Percentiles rank a stretch among this genome's conserved stretches.
Evolutionary conservation across 345 rosid species (phyloP).

Genomic region (Zanthoxylum bungeanum): DNA sequence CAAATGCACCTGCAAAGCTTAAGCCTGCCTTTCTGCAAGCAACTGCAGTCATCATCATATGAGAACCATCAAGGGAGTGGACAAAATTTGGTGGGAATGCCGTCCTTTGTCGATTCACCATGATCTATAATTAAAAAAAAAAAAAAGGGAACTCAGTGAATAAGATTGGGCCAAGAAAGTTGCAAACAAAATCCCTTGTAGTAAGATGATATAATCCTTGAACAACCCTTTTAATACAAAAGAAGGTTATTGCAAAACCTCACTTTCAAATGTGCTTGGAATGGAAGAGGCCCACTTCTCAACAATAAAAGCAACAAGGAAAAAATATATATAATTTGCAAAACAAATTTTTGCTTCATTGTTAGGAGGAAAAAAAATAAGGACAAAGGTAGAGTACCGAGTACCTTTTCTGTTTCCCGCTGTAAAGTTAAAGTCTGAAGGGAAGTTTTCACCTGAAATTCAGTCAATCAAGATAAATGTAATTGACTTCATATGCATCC

Average conservation of each 20-base stretch:
- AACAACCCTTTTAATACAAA: not conserved
- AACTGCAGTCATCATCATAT: conserved; percentile 99
- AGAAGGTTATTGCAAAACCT: not conserved
- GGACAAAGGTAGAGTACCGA: conserved; percentile 37
- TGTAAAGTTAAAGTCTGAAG: conserved; percentile 85
- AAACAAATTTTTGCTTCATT: not conserved
- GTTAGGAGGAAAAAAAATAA: not conserved
- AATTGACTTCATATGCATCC: conserved; percentile 8
- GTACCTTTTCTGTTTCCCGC: conserved; percentile 84
- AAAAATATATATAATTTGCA: not conserved
- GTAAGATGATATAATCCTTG: not conserved
- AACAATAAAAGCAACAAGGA: not conserved
- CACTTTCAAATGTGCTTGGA: not conserved
- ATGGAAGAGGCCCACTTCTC: not conserved
- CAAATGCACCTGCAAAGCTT: conserved; percentile 75
- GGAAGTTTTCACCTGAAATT: conserved; percentile 83
- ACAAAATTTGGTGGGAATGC: conserved; percentile 99
- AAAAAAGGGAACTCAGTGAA: not conserved
- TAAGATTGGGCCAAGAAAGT: not conserved
- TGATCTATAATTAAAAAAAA: conserved; percentile 61
- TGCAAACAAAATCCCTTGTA: not conserved
- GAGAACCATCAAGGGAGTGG: conserved; percentile 97
- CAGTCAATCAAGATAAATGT: conserved; percentile 17
- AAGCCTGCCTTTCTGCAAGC: conserved; percentile 84
- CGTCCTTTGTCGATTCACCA: conserved; percentile 83